Evolutionary conservation across 179 eudicot genomes (phyloP), one percentile per base, ranked within the genome.

Genomic region (Actinidia polygama): DNA sequence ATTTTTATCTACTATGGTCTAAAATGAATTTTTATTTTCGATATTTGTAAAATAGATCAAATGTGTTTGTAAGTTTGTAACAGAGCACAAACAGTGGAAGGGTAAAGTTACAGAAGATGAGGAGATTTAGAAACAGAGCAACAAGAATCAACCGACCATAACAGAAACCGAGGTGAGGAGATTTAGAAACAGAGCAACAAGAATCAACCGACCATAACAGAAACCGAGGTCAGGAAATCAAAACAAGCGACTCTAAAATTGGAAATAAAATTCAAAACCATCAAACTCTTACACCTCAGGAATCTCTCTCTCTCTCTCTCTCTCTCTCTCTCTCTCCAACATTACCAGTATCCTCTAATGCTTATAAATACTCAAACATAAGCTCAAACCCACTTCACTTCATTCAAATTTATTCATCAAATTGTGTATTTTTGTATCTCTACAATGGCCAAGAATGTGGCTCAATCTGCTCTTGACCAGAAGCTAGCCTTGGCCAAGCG

Each of bases 401-500:
- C 0, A 4, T 23, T 10, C n/a, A 14, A 36, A 12, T 36, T 40
- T 6, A 40, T 36, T n/a, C n/a, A 21, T 54, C 69, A 44, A 50
- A 10, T 18, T 51, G 5, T 9, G 30, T 64, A 26, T 24, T 3
- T 64, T 10, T 64, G 11, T 23, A 64, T 6, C 15, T 40, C 73
- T 16, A n/a, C 68, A 80, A 90, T 90, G 91, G 88, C 86, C 4
- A 87, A 87, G 69, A 84, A 88, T 84, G 87, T 87, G 67, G 92
- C 84, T 62, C 88, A 88, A 73, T 89, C 91, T 68, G 87, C 91
- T 54, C 69, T 89, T 53, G 90, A 90, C 71, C 96, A 92, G 80
- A 95, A 87, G 88, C 89, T 94, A 82, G 96, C 93, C 85, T 86
- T 92, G 87, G 96, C 98, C 81, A 94, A 91, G 81, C 97, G 91